Percentiles rank a stretch among this genome's conserved stretches.
Evolutionary conservation across 2,329 filamentous ascomycete genomes (phyloP).

Genomic region (Pseudogymnoascus destructans): DNA sequence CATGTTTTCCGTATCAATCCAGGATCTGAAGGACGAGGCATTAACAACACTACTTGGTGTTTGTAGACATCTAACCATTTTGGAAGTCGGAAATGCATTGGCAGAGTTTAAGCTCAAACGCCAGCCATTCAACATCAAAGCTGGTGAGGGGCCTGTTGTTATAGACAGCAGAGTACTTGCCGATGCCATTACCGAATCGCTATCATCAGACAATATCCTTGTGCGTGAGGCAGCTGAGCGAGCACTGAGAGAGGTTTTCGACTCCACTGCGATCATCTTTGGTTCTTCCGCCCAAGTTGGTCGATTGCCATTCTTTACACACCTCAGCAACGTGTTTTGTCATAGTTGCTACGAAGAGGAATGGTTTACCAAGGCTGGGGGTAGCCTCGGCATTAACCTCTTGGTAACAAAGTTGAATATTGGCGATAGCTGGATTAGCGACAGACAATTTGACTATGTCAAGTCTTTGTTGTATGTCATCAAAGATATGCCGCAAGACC

Average conservation of each 20-base stretch:
- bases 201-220: conserved; percentile 70
- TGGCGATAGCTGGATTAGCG: conserved; percentile 68
- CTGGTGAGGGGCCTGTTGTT: conserved; percentile 75
- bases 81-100: conserved; percentile 80
- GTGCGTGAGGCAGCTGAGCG: conserved; percentile 74
- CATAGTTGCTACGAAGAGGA: conserved; percentile 96
- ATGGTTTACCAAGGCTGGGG: conserved; percentile 96
- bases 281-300: conserved; percentile 59
- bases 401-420: conserved; percentile 75
- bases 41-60: conserved; percentile 64
- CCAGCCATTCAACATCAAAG: conserved; percentile 70
- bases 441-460: conserved; percentile 76
- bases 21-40: conserved; percentile 66
- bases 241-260: conserved; percentile 65
- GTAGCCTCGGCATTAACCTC: conserved; percentile 78
- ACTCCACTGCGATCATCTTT: conserved; percentile 65
- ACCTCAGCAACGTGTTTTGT: conserved; percentile 72
- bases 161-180: conserved; percentile 79
- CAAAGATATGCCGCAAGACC: conserved; percentile 91
- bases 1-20: conserved; percentile 72
- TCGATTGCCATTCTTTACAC: conserved; percentile 70
- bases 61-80: conserved; percentile 77
- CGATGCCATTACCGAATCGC: conserved; percentile 78
- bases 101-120: conserved; percentile 63
- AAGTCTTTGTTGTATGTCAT: conserved; percentile 92